phyloP scores from a whole-genome alignment of 1,139 yeast genomes.

The Sugiyamaella castrensis region DNA sequence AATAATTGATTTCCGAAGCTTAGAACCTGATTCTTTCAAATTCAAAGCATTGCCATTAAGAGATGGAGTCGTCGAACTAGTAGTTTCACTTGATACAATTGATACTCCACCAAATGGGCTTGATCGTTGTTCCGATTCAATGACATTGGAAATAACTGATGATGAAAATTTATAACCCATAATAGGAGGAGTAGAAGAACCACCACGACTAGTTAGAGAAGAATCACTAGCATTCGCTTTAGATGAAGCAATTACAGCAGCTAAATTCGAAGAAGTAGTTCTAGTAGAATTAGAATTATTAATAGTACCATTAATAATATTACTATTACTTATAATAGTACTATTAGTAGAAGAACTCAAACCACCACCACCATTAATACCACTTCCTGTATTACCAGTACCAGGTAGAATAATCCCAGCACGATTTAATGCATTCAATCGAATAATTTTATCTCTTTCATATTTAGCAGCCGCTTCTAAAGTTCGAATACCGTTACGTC shows the following conservation, averaged over 20 bases:
- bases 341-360: constrained; percentile 12
- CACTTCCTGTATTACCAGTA: constrained; percentile 7
- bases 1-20: constrained; percentile 6
- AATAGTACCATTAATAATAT: constrained; percentile 8
- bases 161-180: constrained; percentile 16
- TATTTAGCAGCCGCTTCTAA: constrained; percentile 79
- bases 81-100: not conserved
- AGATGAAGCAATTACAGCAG: too few relatives aligned
- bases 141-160: constrained; percentile 3
- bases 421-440: constrained; percentile 32
- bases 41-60: constrained; percentile 7
- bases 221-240: too few relatives aligned
- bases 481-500: constrained; percentile 82
- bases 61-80: not conserved
- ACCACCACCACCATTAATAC: constrained; percentile 14
- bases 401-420: constrained; percentile 12
- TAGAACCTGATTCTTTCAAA: not conserved
- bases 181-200: constrained; percentile 1
- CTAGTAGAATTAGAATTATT: not conserved
- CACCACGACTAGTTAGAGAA: too few relatives aligned
- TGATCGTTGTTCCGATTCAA: constrained; percentile 4
- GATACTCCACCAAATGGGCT: constrained; percentile 8
- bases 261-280: too few relatives aligned
- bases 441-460: constrained; percentile 75
- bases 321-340: constrained; percentile 11